Conservation (phyloP, 768 basidiomycete genomes). For the Xerocomus spinulosus region DNA sequence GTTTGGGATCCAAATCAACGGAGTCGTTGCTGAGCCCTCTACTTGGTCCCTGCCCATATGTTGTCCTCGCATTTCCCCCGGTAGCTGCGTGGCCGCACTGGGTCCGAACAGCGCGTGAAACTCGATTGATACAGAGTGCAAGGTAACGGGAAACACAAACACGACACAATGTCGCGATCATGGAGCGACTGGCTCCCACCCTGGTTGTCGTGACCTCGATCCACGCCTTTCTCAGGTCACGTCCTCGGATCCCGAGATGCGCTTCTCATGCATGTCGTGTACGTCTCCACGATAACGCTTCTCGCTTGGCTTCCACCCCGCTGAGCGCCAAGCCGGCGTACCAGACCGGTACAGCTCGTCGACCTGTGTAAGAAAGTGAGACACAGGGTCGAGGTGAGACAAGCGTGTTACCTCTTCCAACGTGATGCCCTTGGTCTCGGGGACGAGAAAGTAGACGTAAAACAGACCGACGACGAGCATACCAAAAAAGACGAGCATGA, state of each 20-base stretch:
- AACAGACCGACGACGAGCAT: slow-evolving; percentile 64
- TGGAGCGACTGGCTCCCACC: too few species aligned
- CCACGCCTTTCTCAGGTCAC: not conserved
- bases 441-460: slow-evolving; percentile 74
- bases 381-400: not conserved
- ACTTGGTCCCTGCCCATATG: not conserved
- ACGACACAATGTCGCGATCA: too few species aligned
- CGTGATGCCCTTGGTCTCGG: slow-evolving; percentile 76
- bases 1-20: not conserved
- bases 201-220: too few species aligned
- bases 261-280: slow-evolving; percentile 17
- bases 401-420: slow-evolving; percentile 37
- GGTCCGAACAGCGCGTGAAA: too few species aligned
- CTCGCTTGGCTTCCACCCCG: slow-evolving; percentile 50
- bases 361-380: slow-evolving; percentile 38
- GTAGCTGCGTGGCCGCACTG: not conserved
- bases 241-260: slow-evolving; percentile 20
- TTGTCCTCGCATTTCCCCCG: not conserved
- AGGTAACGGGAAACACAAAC: too few species aligned
- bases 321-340: slow-evolving; percentile 62
- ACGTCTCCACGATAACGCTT: slow-evolving; percentile 33
- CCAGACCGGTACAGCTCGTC: slow-evolving; percentile 72
- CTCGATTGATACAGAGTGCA: too few species aligned
- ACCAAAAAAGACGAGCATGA: slow-evolving; percentile 73
- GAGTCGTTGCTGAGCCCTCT: not conserved